Conservation (phyloP, 495 filamentous ascomycete species). For the Penicillium cosmopolitanum region DNA sequence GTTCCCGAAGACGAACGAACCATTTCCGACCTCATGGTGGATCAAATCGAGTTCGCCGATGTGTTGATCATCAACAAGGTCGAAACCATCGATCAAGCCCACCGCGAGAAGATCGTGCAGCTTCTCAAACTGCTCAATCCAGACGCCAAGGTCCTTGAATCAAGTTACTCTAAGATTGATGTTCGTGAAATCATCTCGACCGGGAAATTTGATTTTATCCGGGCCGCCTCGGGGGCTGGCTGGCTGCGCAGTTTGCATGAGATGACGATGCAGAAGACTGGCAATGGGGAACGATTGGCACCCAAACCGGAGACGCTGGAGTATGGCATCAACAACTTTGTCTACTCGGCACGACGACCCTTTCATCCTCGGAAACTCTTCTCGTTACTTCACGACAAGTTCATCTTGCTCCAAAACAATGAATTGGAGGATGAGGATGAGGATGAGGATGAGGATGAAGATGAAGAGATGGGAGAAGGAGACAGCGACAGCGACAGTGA, state of each 20-base stretch:
- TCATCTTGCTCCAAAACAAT: conserved; percentile 53
- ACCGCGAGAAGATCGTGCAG: conserved; percentile 42
- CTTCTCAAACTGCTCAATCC: conserved; percentile 55
- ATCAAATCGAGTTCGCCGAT: conserved; percentile 66
- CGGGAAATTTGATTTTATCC: conserved; percentile 47
- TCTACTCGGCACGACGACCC: conserved; percentile 54
- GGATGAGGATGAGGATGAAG: conserved; percentile 36
- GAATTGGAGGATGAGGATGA: conserved; percentile 43
- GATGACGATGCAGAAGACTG: conserved; percentile 48
- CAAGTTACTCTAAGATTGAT: conserved; percentile 49
- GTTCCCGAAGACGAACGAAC: conserved; percentile 61
- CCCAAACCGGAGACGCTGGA: conserved; percentile 61
- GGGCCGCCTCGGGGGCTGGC: conserved; percentile 47
- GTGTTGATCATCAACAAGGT: conserved; percentile 62
- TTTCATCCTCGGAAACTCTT: conserved; percentile 57
- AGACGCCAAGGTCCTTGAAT: conserved; percentile 51
- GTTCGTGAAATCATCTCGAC: conserved; percentile 56
- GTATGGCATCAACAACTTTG: conserved; percentile 59
- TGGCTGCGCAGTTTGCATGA: conserved; percentile 56
- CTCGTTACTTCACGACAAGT: conserved; percentile 55
- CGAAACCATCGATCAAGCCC: conserved; percentile 44
- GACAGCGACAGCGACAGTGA: conserved; percentile 43
- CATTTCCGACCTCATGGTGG: conserved; percentile 62
- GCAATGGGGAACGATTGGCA: conserved; percentile 47
- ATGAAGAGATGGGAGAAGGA: conserved; percentile 40